Conservation (phyloP, 495 filamentous ascomycete species). For the Aspergillus haitiensis region DNA sequence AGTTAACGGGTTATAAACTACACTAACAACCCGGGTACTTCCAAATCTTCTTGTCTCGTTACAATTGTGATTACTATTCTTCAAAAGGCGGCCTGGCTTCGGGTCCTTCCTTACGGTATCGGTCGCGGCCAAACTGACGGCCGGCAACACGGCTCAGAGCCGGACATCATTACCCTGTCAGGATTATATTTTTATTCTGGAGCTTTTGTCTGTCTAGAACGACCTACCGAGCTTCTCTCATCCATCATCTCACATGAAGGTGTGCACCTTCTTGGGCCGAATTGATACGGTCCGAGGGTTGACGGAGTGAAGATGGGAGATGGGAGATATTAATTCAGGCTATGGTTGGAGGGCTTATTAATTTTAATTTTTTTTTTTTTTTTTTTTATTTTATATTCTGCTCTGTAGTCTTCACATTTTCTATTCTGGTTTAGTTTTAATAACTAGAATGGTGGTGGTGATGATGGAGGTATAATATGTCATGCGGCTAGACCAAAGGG, state of each 20-base stretch:
- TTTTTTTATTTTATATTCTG: no score
- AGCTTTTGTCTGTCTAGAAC: background rate
- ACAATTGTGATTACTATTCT: background rate
- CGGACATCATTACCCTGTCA: background rate
- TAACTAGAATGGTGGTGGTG: no score
- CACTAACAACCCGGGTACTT: background rate
- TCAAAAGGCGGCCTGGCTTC: background rate
- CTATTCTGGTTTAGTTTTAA: no score
- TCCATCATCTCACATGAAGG: constrained; percentile 8
- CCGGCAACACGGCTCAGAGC: background rate
- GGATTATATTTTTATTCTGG: background rate
- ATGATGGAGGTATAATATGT: no score
- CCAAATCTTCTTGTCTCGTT: no score
- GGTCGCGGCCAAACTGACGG: background rate
- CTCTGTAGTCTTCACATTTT: no score
- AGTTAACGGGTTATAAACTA: no score
- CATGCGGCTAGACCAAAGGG: no score
- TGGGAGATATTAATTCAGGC: background rate
- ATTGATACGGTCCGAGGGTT: background rate
- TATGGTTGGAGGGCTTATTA: background rate
- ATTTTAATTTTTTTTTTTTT: no score
- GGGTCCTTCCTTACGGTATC: background rate
- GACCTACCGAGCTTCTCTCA: background rate
- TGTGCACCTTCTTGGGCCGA: constrained; percentile 1
- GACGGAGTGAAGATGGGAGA: background rate